Percentiles rank a stretch among this genome's conserved stretches.
These are phyloP conservation scores for thale cress (Arabidopsis thaliana) DNA, from an alignment of 345 rosid genomes.

Conservation along the genomic window TAIR10.1 NC_003071.7:15653001-15653500, in stretches of 20 bases:
- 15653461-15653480: constrained; percentile 68
- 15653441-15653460: constrained; percentile 79
- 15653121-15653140: constrained; percentile 64
- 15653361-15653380: constrained; percentile 70
- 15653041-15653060: constrained; percentile 55
- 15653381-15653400: constrained; percentile 78
- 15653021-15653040: constrained; percentile 82
- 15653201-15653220: constrained; percentile 58
- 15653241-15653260: constrained; percentile 50
- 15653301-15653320: constrained; percentile 5
- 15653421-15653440: constrained; percentile 70
- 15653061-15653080: constrained; percentile 15
- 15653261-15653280: constrained; percentile 67
- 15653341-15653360: neutral
- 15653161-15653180: constrained; percentile 61
- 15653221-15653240: constrained; percentile 57
- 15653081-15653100: constrained; percentile 19
- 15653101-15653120: constrained; percentile 3
- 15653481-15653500: neutral
- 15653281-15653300: constrained; percentile 61
- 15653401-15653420: constrained; percentile 73
- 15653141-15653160: constrained; percentile 63
- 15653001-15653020: constrained; percentile 76
- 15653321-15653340: neutral
- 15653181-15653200: constrained; percentile 81